Percentiles rank a stretch among this genome's conserved stretches.
phyloP scores from a whole-genome alignment of 2,329 filamentous ascomycete genomes.

The Talaromyces sp. region DNA sequence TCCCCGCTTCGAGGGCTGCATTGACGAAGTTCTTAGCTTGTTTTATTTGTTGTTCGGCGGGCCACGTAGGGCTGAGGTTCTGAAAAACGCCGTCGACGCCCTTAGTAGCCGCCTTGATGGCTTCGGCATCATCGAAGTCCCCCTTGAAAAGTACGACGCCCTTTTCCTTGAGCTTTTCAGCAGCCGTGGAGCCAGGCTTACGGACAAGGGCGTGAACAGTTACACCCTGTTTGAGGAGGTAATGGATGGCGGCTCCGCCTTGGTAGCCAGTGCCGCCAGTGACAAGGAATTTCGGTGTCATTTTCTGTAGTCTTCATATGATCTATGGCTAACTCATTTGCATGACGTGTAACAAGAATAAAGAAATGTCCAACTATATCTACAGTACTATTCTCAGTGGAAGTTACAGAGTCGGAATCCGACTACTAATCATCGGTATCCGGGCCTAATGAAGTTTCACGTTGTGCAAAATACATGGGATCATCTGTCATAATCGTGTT shows the following conservation, averaged over 20 bases:
- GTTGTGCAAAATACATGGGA: neutral
- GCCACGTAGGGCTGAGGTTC: neutral
- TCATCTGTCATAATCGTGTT: neutral
- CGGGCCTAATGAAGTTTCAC: neutral
- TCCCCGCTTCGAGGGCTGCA: neutral
- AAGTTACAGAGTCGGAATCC: neutral
- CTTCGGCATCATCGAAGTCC: neutral
- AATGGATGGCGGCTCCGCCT: neutral
- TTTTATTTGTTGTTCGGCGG: neutral
- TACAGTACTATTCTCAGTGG: neutral
- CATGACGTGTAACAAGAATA: neutral
- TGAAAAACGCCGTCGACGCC: neutral
- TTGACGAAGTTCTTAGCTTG: neutral
- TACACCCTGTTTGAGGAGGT: neutral
- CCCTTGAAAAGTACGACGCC: neutral
- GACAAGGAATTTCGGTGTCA: neutral
- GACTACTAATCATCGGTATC: neutral
- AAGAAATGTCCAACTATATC: neutral
- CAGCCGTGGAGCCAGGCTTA: neutral
- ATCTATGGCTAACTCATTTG: neutral
- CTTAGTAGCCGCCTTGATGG: neutral
- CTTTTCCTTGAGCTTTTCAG: neutral
- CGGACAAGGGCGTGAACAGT: neutral
- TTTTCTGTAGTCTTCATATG: neutral
- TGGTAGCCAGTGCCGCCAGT: neutral